Base-by-base conservation (phyloP, 176 grass and related monocot genomes). In the Olyra latifolia region DNA sequence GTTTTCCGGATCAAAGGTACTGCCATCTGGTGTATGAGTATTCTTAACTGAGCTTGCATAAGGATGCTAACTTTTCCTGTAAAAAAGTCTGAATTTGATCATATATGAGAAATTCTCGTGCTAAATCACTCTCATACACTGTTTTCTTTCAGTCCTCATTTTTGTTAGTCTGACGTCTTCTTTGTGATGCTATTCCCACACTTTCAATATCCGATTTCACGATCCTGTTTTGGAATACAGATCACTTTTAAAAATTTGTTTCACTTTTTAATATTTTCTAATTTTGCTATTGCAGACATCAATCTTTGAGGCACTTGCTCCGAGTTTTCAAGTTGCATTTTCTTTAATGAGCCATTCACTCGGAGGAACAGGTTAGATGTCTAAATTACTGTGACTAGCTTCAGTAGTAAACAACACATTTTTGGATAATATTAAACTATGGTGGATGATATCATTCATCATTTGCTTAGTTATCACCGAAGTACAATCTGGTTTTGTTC, bases 301-400 rank as follows among this genome's bases (percentile, higher is more conserved):
- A 88, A 85, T 88, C 55, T 82, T 88, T 86, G 94, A 94, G 87
- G 79, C 85, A 79, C 82, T 97, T 75, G 83, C 87, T 87, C 87
- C 70, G 47, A 90, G 94, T 90, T 97, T 97, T 87, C 91, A 90
- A 81, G 87, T 94, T 87, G 91, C 91, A 72, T 97, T 97, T 83
- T 79, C 89, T 52, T 82, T 97, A 58, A 94, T 83, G 89, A 85
- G 71, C 61, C 45, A 86, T 84, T 74, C 94, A 10, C 94, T 97
- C 57, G 63, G 40, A 68, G 77, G 64, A 88, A 76, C 84, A 83
- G 85, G 94, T 91, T 64, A 84, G 57, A 42, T 74, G 28, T 68
- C 47, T 81, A 79, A 70, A 67, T 82, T 45, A 66, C 16, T 44
- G 44, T 58, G 40, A 57, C 29, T 22, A 35, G 23, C 45, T 22